Percentiles rank a stretch among this genome's conserved stretches.
Conservation (phyloP, 2,329 filamentous ascomycete species). For the Beauveria rudraprayagi region DNA sequence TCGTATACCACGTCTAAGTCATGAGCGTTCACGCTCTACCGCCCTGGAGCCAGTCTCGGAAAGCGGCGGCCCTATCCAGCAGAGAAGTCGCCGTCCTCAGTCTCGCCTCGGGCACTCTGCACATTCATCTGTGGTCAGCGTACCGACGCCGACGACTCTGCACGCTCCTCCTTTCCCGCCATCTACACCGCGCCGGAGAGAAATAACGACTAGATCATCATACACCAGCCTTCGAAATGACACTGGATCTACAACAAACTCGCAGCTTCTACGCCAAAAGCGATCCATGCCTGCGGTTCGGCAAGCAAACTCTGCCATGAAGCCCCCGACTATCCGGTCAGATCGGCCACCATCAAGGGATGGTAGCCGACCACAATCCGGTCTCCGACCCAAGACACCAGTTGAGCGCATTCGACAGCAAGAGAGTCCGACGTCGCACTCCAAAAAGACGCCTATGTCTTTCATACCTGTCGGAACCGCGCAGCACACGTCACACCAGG, state of each 20-base stretch:
- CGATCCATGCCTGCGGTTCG: slow-evolving; percentile 55
- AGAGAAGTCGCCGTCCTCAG: slow-evolving; percentile 51
- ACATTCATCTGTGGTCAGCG: slow-evolving; percentile 59
- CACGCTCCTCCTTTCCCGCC: slow-evolving; percentile 46
- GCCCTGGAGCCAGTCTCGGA: slow-evolving; percentile 91
- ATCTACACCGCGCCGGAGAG: slow-evolving; percentile 52
- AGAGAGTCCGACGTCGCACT: slow-evolving; percentile 44
- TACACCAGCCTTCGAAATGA: slow-evolving; percentile 47
- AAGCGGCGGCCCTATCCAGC: slow-evolving; percentile 64
- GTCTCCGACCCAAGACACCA: slow-evolving; percentile 61
- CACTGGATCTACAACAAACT: slow-evolving; percentile 52
- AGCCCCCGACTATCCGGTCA: slow-evolving; percentile 37
- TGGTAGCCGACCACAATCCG: slow-evolving; percentile 44
- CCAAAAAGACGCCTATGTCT: slow-evolving; percentile 56
- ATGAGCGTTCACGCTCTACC: slow-evolving; percentile 60
- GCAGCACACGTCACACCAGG: slow-evolving; percentile 68
- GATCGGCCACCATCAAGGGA: slow-evolving; percentile 54
- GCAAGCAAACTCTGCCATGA: slow-evolving; percentile 42
- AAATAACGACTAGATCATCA: slow-evolving; percentile 48
- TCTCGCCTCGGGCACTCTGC: slow-evolving; percentile 62
- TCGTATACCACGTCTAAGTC: slow-evolving; percentile 70
- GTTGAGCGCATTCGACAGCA: slow-evolving; percentile 50
- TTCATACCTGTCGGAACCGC: slow-evolving; percentile 74
- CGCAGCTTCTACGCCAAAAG: slow-evolving; percentile 58
- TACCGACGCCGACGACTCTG: slow-evolving; percentile 52